These are phyloP conservation scores for Stagonosporopsis chrysanthemi DNA, from an alignment of 2,329 filamentous ascomycete species.

Conservation along the genomic window DNA sequence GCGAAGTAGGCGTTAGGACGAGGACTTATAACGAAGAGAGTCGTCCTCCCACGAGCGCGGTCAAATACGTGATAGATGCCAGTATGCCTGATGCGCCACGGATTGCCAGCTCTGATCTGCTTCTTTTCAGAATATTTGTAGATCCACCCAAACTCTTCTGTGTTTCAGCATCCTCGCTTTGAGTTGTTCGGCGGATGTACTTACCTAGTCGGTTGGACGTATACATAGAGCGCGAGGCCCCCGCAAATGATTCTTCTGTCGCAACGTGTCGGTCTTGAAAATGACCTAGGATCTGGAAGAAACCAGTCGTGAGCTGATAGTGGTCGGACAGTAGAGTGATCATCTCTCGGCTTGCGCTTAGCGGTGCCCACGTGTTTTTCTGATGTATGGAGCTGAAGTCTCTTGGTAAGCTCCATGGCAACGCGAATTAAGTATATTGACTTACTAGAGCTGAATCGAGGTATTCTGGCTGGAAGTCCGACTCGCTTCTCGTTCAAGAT, in stretches of 20 bases:
- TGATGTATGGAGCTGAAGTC: slow-evolving; percentile 1
- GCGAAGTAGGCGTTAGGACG: neutral
- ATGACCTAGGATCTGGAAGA: neutral
- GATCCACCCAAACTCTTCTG: slow-evolving; percentile 2
- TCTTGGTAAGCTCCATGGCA: neutral
- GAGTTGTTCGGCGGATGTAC: neutral
- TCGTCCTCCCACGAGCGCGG: neutral
- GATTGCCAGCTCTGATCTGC: slow-evolving; percentile 3
- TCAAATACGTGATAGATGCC: slow-evolving; percentile 9
- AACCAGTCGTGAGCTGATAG: neutral
- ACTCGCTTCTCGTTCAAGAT: neutral
- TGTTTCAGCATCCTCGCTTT: neutral
- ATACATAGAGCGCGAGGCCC: neutral
- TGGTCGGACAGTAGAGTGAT: neutral
- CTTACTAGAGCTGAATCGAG: neutral
- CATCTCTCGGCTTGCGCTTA: neutral
- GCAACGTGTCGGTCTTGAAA: slow-evolving; percentile 3
- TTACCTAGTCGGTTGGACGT: neutral
- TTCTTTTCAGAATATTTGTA: slow-evolving; percentile 17
- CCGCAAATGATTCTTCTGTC: slow-evolving; percentile 5
- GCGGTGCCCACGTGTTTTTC: slow-evolving; percentile 4
- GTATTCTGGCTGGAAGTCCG: neutral
- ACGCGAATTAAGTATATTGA: neutral
- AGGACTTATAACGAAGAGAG: slow-evolving; percentile 1
- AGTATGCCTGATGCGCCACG: slow-evolving; percentile 13